Conservation (phyloP, 768 basidiomycete genomes). For the Pisolithus albus region DNA sequence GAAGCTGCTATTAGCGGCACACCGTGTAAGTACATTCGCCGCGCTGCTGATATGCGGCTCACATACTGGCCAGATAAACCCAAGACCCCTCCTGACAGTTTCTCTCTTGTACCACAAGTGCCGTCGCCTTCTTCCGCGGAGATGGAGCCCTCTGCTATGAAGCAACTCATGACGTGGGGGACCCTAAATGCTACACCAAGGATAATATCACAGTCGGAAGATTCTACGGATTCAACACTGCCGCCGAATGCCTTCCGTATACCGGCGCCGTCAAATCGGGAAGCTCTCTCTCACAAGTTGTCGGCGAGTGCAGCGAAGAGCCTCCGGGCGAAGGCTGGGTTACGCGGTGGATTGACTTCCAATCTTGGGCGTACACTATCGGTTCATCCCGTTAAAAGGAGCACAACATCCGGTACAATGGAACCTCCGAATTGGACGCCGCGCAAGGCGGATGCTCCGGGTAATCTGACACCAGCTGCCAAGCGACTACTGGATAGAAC, state of each 20-base stretch:
- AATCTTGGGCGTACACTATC: slow-evolving; percentile 23
- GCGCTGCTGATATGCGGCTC: slow-evolving; percentile 2
- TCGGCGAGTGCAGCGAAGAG: slow-evolving; percentile 78
- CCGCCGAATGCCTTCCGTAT: slow-evolving; percentile 67
- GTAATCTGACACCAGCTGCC: slow-evolving; percentile 83
- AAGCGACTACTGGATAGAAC: slow-evolving; percentile 67
- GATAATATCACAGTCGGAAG: slow-evolving; percentile 60
- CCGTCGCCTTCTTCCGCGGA: slow-evolving; percentile 84
- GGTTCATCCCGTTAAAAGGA: slow-evolving; percentile 30
- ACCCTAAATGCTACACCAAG: slow-evolving; percentile 89
- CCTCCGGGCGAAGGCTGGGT: slow-evolving; percentile 67
- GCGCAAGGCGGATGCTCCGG: slow-evolving; percentile 60
- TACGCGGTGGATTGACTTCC: slow-evolving; percentile 40
- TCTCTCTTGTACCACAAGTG: slow-evolving; percentile 74
- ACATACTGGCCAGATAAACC: slow-evolving; percentile 47
- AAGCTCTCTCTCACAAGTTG: slow-evolving; percentile 73
- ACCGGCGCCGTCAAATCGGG: slow-evolving; percentile 68
- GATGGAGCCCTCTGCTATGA: slow-evolving; percentile 75
- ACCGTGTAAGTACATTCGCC: slow-evolving; percentile 56
- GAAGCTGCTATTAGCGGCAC: slow-evolving; percentile 90
- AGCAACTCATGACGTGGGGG: slow-evolving; percentile 97
- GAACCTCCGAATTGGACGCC: slow-evolving; percentile 78
- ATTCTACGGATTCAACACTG: slow-evolving; percentile 38
- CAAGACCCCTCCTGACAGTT: slow-evolving; percentile 49
- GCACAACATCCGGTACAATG: slow-evolving; percentile 51